Conservation (phyloP, 192 early-diverging fungal genomes). For the Linderina pennispora region DNA sequence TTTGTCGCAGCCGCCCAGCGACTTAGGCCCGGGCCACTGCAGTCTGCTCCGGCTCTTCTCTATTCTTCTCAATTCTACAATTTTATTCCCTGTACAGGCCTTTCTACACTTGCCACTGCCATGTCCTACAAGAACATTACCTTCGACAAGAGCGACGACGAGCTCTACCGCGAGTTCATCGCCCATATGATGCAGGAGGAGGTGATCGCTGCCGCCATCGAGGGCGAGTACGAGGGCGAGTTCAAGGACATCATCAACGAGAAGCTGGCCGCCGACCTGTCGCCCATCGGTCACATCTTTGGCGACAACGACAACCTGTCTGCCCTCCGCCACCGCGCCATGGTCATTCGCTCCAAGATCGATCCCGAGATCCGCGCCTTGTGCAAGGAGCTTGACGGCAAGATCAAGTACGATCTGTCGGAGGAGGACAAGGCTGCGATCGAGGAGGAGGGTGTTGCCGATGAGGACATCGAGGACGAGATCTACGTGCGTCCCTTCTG, state of each 20-base stretch:
- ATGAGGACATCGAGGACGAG: constrained; percentile 41
- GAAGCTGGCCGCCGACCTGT: constrained; percentile 40
- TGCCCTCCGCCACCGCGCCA: constrained; percentile 38
- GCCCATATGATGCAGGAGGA: constrained; percentile 30
- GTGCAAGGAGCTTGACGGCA: constrained; percentile 42
- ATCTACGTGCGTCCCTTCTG: constrained; percentile 44
- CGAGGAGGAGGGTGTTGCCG: constrained; percentile 30
- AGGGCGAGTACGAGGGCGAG: constrained; percentile 42
- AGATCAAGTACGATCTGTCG: constrained; percentile 41
- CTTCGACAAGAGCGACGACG: constrained; percentile 44
- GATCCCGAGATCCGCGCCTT: constrained; percentile 30
- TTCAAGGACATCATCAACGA: constrained; percentile 38
- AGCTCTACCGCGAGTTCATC: constrained; percentile 45
- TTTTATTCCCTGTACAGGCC: too few relatives aligned
- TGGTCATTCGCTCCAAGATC: constrained; percentile 30
- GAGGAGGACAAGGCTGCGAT: constrained; percentile 36
- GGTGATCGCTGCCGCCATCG: constrained; percentile 37
- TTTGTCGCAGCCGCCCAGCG: too few relatives aligned
- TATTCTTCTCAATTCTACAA: too few relatives aligned
- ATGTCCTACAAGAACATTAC: constrained; percentile 40
- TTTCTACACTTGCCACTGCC: too few relatives aligned
- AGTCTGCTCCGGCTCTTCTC: too few relatives aligned
- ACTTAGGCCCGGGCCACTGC: too few relatives aligned
- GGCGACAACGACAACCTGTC: constrained; percentile 34
- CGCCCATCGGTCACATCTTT: constrained; percentile 24